Evolutionary conservation across 2,329 filamentous ascomycete species (phyloP), one percentile per base, ranked within the genome.

Genomic region (Ophiocordyceps camponoti-leonardi): DNA sequence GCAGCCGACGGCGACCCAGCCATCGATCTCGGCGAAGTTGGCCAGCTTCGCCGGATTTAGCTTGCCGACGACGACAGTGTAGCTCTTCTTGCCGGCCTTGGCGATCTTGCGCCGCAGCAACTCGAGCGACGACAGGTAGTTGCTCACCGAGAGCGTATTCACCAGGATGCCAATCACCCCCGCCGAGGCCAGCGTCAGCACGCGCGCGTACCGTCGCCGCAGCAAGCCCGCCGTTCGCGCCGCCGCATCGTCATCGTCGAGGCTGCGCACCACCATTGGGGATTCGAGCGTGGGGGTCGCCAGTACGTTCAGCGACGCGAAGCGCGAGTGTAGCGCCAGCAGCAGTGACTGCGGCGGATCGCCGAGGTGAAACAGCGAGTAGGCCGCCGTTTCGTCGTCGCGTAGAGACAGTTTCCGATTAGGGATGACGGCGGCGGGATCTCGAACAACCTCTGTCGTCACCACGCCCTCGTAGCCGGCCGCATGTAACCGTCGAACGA

Each of bases 1-100:
- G 63, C 92, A 98, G 2, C 92, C 90, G 11, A 98, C 85, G 0
- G 96, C 87, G 0, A 96, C 87, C 92, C 92, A 98, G 16, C 87
- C 90, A 41, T 87, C 90, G 6, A 98, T 77, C 61, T 98, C 92
- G 47, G 83, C 78, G 64, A 98, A 98, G 62, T 98, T 98, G 43
- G 92, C 92, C 20, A 98, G 72, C 61, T 98, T 98, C 35, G 88
- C 90, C 0, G 88, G 81, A 57, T 96, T 98, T 23, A 98, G 71
- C 61, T 96, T 96, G 48, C 92, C 92, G 0, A 98, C 92, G 2
- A 98, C 92, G 43, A 98, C 86, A 2, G 90, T 86, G 61, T 98
- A 98, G 59, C 78, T 83, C 67, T 96, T 98, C 67, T 96, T 96
- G 12, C 87, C 88, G 0, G 86, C 84, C 0, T 70, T 72, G 0